phyloP scores from a whole-genome alignment of 768 basidiomycete genomes.

The Trametes meyenii region DNA sequence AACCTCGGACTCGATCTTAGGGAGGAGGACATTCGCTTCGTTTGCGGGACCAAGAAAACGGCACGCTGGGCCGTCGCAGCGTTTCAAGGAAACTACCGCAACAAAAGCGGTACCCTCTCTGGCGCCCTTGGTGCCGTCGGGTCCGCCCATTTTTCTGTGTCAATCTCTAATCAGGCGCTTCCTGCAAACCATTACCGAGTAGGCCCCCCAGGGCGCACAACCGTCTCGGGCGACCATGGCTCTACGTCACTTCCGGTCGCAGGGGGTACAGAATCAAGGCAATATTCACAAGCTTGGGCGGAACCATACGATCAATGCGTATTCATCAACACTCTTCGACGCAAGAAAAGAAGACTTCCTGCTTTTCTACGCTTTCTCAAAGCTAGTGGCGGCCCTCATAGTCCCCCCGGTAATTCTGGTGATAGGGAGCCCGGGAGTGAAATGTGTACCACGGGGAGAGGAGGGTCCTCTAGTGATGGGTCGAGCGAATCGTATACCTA shows the following conservation, averaged over 20 bases:
- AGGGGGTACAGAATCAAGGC: too few relatives aligned
- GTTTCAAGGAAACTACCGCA: neutral
- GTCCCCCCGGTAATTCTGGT: conserved; percentile 1
- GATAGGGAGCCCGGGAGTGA: too few relatives aligned
- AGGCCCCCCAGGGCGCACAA: neutral
- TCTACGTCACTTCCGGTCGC: neutral
- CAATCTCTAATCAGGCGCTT: conserved; percentile 5
- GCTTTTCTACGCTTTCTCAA: neutral
- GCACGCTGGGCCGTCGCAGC: conserved; percentile 8
- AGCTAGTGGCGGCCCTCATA: conserved; percentile 17
- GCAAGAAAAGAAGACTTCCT: conserved; percentile 4
- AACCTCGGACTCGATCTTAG: neutral
- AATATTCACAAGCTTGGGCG: neutral
- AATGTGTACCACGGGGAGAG: too few relatives aligned
- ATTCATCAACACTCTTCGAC: conserved; percentile 23
- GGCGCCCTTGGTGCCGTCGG: neutral
- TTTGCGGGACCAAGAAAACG: conserved; percentile 10
- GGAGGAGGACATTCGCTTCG: conserved; percentile 6
- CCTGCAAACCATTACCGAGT: neutral
- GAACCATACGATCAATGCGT: conserved; percentile 16
- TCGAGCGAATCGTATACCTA: too few relatives aligned
- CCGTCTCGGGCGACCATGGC: too few relatives aligned
- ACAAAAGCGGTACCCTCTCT: neutral
- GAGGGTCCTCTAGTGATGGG: too few relatives aligned
- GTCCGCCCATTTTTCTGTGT: neutral